phyloP scores from a whole-genome alignment of 352 stramenopile genomes.

The Thalassiosira ordinaria region DNA sequence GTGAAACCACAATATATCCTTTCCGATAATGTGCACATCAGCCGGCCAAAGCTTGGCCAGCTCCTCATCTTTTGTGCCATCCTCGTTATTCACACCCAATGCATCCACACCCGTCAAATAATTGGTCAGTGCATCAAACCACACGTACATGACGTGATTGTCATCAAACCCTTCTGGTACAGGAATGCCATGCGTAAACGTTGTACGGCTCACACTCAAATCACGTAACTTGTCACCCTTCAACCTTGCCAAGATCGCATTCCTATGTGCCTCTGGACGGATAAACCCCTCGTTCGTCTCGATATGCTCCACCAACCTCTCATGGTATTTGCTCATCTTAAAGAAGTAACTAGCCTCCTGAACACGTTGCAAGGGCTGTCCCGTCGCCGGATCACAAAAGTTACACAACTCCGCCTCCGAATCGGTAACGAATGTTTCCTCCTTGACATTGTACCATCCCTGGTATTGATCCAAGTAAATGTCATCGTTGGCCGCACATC shows the following conservation, averaged over 20 bases:
- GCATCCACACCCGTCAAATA: slow-evolving; percentile 93
- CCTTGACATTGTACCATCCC: slow-evolving; percentile 99
- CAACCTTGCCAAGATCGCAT: slow-evolving; percentile 93
- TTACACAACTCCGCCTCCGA: slow-evolving; percentile 94
- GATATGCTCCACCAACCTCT: slow-evolving; percentile 94
- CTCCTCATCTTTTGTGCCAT: slow-evolving; percentile 28
- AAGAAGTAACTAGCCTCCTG: slow-evolving; percentile 99
- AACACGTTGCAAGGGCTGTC: slow-evolving; percentile 95
- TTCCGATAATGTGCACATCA: slow-evolving; percentile 94
- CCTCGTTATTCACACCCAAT: slow-evolving; percentile 69
- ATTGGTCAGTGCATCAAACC: slow-evolving; percentile 99
- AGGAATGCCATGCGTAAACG: slow-evolving; percentile 94
- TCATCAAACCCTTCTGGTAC: slow-evolving; percentile 92
- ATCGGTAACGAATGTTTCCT: slow-evolving; percentile 99
- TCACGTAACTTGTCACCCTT: slow-evolving; percentile 93
- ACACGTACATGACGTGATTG: slow-evolving; percentile 99
- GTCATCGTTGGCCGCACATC: slow-evolving; percentile 89
- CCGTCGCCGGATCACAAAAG: slow-evolving; percentile 93
- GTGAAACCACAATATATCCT: slow-evolving; percentile 99
- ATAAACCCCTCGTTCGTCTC: slow-evolving; percentile 95
- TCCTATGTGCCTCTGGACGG: slow-evolving; percentile 93
- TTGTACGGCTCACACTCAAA: slow-evolving; percentile 96
- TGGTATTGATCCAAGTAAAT: slow-evolving; percentile 98
- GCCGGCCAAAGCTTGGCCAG: slow-evolving; percentile 87
- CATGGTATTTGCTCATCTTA: slow-evolving; percentile 98